phyloP scores from a whole-genome alignment of 129 eudicot genomes.

The Arctium lappa region DNA sequence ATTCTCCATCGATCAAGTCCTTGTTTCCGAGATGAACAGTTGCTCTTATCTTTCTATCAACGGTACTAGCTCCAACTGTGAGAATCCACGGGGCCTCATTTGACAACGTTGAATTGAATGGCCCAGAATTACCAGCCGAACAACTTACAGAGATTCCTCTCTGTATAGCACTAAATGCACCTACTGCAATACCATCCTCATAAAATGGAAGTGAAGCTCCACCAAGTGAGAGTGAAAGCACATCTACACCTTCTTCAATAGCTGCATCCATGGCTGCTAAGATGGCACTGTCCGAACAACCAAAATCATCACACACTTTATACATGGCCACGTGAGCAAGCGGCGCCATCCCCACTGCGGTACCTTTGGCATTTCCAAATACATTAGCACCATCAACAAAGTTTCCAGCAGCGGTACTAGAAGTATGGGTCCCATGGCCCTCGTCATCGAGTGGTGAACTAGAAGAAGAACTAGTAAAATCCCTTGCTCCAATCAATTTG shows the following conservation, averaged over 20 bases:
- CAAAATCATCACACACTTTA: slow-evolving; percentile 31
- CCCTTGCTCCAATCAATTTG: slow-evolving; percentile 35
- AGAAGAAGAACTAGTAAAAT: slow-evolving; percentile 3
- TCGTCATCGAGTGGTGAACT: slow-evolving; percentile 33
- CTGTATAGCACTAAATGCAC: slow-evolving; percentile 34
- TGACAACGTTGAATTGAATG: slow-evolving; percentile 21
- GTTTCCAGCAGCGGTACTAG: slow-evolving; percentile 37
- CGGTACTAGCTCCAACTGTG: slow-evolving; percentile 36
- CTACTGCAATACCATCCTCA: slow-evolving; percentile 31
- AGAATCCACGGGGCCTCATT: slow-evolving; percentile 46
- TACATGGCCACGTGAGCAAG: slow-evolving; percentile 42
- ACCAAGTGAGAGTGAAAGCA: slow-evolving; percentile 38
- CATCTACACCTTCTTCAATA: slow-evolving; percentile 38
- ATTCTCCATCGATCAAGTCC: slow-evolving; percentile 24
- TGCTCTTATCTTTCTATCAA: slow-evolving; percentile 34
- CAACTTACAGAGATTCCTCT: slow-evolving; percentile 37
- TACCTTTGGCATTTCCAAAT: slow-evolving; percentile 35
- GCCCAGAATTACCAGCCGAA: slow-evolving; percentile 39
- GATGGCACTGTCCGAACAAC: slow-evolving; percentile 27
- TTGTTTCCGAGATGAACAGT: slow-evolving; percentile 32
- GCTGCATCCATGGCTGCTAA: slow-evolving; percentile 42
- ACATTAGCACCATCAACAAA: slow-evolving; percentile 34
- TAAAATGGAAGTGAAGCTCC: slow-evolving; percentile 35
- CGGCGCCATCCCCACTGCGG: slow-evolving; percentile 40
- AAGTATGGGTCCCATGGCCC: slow-evolving; percentile 48